Percentiles rank a stretch among this genome's conserved stretches.
Evolutionary conservation across 169 alveolate species (phyloP).

Genomic region (Plasmodium chabaudi): DNA sequence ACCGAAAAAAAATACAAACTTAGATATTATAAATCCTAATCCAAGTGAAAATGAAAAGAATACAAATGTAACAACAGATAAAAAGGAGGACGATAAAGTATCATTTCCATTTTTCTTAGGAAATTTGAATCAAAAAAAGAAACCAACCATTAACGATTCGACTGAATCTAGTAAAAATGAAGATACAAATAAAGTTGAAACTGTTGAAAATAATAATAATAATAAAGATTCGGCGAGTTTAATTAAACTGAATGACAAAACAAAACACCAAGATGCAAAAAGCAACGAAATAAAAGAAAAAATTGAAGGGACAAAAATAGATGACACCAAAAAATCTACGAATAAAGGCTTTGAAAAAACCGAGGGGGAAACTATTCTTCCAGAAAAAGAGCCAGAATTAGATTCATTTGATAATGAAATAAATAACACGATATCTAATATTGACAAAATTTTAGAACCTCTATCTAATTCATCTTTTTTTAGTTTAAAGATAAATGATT

Average conservation of each 20-base stretch:
- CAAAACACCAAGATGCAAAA: background rate
- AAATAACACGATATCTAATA: background rate
- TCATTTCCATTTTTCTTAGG: conserved; percentile 2
- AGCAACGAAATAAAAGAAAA: background rate
- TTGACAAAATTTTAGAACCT: background rate
- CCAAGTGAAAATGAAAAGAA: background rate
- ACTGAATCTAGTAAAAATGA: background rate
- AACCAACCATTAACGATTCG: background rate
- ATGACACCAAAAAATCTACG: background rate
- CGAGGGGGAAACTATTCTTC: background rate
- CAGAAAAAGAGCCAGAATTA: background rate
- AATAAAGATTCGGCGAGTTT: background rate
- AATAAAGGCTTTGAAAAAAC: background rate
- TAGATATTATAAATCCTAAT: background rate
- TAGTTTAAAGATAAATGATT: background rate
- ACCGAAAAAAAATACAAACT: conserved; percentile 9
- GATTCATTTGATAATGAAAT: background rate
- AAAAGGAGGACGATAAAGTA: background rate
- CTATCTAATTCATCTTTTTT: background rate
- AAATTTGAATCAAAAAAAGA: background rate
- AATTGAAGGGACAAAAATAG: background rate
- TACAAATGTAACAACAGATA: background rate
- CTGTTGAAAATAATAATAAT: conserved; percentile 5
- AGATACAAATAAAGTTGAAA: background rate
- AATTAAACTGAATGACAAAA: background rate